A percentile compares a stretch with the other conserved stretches of the same genome.
Conservation (phyloP, 805 yeast genomes). For the Candida coleopterorum region DNA sequence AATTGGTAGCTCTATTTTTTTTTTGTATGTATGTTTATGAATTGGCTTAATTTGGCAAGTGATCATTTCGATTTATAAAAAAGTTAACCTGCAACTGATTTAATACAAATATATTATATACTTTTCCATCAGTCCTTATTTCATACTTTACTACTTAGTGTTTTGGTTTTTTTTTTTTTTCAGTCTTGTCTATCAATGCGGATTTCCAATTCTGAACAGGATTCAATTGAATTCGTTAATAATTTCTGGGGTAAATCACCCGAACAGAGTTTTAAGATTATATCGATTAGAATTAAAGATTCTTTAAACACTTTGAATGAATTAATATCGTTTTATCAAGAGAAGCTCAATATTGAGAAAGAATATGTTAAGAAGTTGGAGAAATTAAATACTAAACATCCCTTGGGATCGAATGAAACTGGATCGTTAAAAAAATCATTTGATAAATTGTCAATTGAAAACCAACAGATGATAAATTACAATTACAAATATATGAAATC, state of each 20-base stretch:
- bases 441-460: slow-evolving; percentile 54
- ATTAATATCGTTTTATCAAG: slow-evolving; percentile 30
- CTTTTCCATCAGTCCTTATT: neutral
- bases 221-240: slow-evolving; percentile 16
- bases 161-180: too few species aligned
- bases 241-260: slow-evolving; percentile 53
- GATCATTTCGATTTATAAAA: too few species aligned
- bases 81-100: too few species aligned
- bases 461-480: slow-evolving; percentile 51
- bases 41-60: too few species aligned
- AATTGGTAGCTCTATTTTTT: too few species aligned
- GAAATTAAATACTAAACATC: slow-evolving; percentile 42
- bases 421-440: slow-evolving; percentile 59
- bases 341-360: slow-evolving; percentile 58
- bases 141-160: neutral
- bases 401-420: slow-evolving; percentile 52
- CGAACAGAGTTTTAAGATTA: slow-evolving; percentile 55
- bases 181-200: too few species aligned
- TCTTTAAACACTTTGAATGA: slow-evolving; percentile 50
- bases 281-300: slow-evolving; percentile 54
- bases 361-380: slow-evolving; percentile 60
- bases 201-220: slow-evolving; percentile 1
- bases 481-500: slow-evolving; percentile 52
- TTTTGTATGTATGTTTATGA: too few species aligned
- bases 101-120: neutral